A percentile compares a stretch with the other conserved stretches of the same genome.
These are phyloP conservation scores for Pulicaria dysenterica DNA, from an alignment of 129 eudicot species.

Conservation along the genomic window DNA sequence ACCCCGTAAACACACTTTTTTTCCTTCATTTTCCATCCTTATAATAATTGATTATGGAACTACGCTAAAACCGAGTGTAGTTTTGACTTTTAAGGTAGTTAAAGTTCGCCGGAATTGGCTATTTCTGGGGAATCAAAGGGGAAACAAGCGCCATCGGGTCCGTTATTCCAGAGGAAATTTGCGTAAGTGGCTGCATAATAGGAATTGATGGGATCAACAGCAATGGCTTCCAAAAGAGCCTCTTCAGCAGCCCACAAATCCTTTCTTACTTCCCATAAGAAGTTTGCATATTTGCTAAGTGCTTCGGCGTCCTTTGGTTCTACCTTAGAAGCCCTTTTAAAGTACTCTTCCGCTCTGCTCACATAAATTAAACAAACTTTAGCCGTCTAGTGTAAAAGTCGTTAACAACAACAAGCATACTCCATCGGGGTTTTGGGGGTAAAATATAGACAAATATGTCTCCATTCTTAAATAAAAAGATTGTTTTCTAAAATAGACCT, in stretches of 20 bases:
- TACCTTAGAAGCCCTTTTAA: slow-evolving; percentile 68
- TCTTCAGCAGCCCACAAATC: slow-evolving; percentile 95
- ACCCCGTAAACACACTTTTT: neutral
- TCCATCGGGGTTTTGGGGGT: too few species aligned
- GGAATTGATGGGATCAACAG: slow-evolving; percentile 73
- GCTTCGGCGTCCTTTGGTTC: slow-evolving; percentile 98
- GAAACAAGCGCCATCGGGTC: slow-evolving; percentile 80
- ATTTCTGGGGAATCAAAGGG: slow-evolving; percentile 59
- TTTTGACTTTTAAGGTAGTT: neutral
- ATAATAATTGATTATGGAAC: slow-evolving; percentile 12
- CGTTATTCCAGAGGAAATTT: slow-evolving; percentile 86
- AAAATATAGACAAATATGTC: too few species aligned
- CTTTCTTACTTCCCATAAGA: slow-evolving; percentile 72
- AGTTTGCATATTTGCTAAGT: slow-evolving; percentile 76
- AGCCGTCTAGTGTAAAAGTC: slow-evolving; percentile 7
- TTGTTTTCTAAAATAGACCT: too few species aligned
- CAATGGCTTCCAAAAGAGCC: slow-evolving; percentile 75
- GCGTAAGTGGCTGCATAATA: slow-evolving; percentile 90
- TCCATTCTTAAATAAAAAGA: too few species aligned
- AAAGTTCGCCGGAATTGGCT: slow-evolving; percentile 29
- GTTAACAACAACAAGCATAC: too few species aligned
- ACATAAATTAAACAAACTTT: slow-evolving; percentile 12
- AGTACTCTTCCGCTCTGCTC: slow-evolving; percentile 87
- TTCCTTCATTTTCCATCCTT: neutral
- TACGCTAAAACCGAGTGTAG: slow-evolving; percentile 15